Percentiles rank a stretch among this genome's conserved stretches.
Conservation (phyloP, 305 asterid species). For the Fraxinus greggii region DNA sequence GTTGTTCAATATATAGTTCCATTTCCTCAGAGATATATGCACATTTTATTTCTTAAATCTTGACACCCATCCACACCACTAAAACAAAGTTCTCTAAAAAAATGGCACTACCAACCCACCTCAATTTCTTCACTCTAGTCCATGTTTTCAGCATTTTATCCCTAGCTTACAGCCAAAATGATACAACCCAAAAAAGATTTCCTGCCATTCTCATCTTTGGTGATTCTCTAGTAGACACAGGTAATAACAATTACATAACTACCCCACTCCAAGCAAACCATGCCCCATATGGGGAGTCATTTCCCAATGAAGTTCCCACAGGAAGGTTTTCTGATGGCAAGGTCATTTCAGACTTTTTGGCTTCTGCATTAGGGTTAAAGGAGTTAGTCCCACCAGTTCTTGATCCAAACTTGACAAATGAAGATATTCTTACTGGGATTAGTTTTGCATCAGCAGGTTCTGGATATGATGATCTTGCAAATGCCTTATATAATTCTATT, state of each 20-base stretch:
- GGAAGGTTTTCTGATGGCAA: constrained; percentile 38
- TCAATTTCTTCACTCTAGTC: background rate
- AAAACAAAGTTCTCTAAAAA: too few relatives aligned
- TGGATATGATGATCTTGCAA: constrained; percentile 34
- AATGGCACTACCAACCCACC: background rate
- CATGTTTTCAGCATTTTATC: background rate
- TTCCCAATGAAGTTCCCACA: constrained; percentile 27
- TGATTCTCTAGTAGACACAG: constrained; percentile 8
- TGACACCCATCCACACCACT: too few relatives aligned
- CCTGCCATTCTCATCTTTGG: background rate
- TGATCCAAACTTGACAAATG: constrained; percentile 13
- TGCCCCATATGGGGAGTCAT: constrained; percentile 28
- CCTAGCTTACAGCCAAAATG: background rate
- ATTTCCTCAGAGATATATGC: too few relatives aligned
- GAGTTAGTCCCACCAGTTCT: constrained; percentile 31
- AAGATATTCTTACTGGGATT: constrained; percentile 27
- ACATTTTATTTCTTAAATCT: too few relatives aligned
- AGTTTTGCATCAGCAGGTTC: constrained; percentile 36
- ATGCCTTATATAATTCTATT: background rate
- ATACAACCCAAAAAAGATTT: background rate
- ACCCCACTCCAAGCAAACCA: constrained; percentile 33
- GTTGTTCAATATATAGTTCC: too few relatives aligned
- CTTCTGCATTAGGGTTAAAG: constrained; percentile 23
- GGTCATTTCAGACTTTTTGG: constrained; percentile 33
- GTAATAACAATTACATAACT: constrained; percentile 34